Conservation (phyloP, 768 basidiomycete species). For the Phallus indusiatus region DNA sequence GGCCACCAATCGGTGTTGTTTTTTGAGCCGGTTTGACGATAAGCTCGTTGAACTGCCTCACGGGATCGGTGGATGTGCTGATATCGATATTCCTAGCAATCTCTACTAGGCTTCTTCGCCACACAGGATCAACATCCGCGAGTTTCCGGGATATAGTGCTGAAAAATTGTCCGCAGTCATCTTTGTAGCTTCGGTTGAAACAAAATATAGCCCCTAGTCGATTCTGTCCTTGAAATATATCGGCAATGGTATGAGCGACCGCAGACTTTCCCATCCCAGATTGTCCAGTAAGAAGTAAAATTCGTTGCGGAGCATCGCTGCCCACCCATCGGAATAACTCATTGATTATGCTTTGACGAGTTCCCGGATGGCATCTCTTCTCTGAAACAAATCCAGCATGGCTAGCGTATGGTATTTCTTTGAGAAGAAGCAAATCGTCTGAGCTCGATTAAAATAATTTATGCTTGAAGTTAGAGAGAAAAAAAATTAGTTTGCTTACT, state of each 20-base stretch:
- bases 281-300: constrained; percentile 10
- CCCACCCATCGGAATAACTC: constrained; percentile 4
- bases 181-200: neutral
- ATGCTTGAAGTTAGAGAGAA: neutral
- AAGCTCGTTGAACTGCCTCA: neutral
- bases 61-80: neutral
- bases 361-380: constrained; percentile 6
- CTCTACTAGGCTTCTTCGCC: neutral
- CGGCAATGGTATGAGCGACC: constrained; percentile 12
- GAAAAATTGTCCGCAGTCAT: neutral
- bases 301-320: neutral
- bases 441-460: neutral
- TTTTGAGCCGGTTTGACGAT: neutral
- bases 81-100: neutral
- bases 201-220: neutral
- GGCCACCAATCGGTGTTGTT: neutral
- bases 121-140: neutral
- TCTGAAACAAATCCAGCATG: neutral
- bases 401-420: neutral
- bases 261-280: constrained; percentile 15
- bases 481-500: neutral
- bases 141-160: constrained; percentile 11
- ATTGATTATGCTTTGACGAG: constrained; percentile 1
- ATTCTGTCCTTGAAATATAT: neutral
- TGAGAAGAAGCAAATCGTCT: neutral